Evolutionary conservation across 108 stramenopile species (phyloP), one percentile per base, ranked within the genome.

Genomic region (Poteriospumella lacustris): DNA sequence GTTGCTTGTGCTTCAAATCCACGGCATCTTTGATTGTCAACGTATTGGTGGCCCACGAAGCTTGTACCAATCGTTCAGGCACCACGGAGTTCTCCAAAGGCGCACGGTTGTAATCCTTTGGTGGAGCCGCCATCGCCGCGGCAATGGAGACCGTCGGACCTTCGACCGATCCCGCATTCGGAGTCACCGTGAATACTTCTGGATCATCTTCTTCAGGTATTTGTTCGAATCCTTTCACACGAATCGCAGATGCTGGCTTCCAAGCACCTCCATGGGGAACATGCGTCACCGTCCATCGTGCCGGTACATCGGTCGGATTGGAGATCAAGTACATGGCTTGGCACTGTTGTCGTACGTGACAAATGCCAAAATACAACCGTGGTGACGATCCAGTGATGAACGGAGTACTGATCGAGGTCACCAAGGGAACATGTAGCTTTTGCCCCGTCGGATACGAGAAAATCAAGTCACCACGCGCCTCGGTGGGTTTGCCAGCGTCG

Each of bases 51-150:
- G 70, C 70, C 70, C 70, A 73, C 5, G 70, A 73, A 44, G 70
- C 28, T 38, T 44, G 9, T 24, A 73, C 47, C 31, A 56, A 56
- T 5, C 70, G 43, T 73, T 73, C 31, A 12, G 43, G 44, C 3
- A 73, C 70, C 3, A 56, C 42, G 41, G 12, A 33, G 5, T 56
- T 42, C 15, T 42, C 44, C 19, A 64, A 24, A 12, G 60, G 24
- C 60, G 52, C 26, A 52, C 59, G 80, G 43, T 83, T 85, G 77
- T 75, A 58, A 64, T 85, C 84, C 39, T 83, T 80, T 0, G 84
- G 84, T 39, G 82, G 64, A 42, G 82, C 80, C 36, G 82, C 80
- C 39, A 79, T 80, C 0, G 80, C 79, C 0, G 80, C 34, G 31
- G 38, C 59, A 3, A 81, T 73, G 41, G 84, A 82, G 0, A 84